Base-by-base conservation (phyloP, 345 rosid genomes). In the Angophora floribunda region DNA sequence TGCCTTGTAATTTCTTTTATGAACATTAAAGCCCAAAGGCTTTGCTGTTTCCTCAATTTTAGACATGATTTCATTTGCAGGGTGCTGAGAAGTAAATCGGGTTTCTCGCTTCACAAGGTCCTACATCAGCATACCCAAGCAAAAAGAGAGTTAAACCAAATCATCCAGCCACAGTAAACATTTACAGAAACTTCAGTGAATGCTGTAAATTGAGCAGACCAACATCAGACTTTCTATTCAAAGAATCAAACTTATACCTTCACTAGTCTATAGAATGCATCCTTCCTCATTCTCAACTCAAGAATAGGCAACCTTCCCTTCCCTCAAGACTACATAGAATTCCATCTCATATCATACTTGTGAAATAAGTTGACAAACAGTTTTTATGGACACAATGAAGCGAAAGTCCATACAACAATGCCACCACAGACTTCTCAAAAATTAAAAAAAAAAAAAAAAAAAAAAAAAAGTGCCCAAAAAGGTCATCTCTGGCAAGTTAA, bases 21-120 rank as follows among this genome's bases (percentile, higher is more conserved):
- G 94, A 86, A 96, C 96, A 89, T 96, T 96, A 90, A 97, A 96
- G 30, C 99, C 99, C 84, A 97, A 89, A 88, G 99, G 99, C 92
- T 94, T 97, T 55, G 99, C 99, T 59, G 98, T 95, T 96, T 97
- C 99, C 94, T 96, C 99, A 89, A 96, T 95, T 90, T 94, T 96
- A 4, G 96, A 96, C 95, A 97, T 91, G 57, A 97, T 95, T 88
- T 96, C 99, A 49, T 94, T 95, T 52, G 99, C 95, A 85, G 99
- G 93, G 85, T 92, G 87, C 87, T 94, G 94, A 67, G 99, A 97
- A 82, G 99, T 93, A 93, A 96, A 96, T 87, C 96, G 88, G 15
- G 98, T 97, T 91, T 97, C 99, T 90, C 95, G 94, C 91, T 95
- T 97, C 90, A 95, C 98, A 91, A 92, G 89, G 79, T 94, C 95